These are phyloP conservation scores for Lasiosphaeris hirsuta DNA, from an alignment of 495 filamentous ascomycete genomes.

Conservation along the genomic window DNA sequence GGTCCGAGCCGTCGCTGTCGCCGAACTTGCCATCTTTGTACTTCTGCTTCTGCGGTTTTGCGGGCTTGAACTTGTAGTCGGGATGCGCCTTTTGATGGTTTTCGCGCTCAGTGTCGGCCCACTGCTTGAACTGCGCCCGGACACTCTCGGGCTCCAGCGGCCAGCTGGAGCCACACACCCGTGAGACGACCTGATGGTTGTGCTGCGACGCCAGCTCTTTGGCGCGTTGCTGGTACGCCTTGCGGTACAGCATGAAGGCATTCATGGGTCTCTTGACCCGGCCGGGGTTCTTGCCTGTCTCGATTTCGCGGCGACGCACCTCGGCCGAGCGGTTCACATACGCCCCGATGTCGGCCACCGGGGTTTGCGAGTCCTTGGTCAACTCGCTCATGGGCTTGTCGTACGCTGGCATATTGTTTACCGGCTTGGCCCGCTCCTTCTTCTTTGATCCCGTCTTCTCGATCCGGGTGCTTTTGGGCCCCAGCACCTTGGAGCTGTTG, in stretches of 20 bases:
- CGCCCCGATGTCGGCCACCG: conserved; percentile 73
- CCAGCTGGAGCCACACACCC: conserved; percentile 82
- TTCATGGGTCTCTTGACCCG: conserved; percentile 94
- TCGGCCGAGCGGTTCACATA: conserved; percentile 74
- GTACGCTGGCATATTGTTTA: conserved; percentile 51
- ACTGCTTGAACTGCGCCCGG: conserved; percentile 73
- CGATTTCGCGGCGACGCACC: conserved; percentile 62
- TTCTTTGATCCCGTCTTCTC: conserved; percentile 38
- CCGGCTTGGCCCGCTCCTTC: conserved; percentile 49
- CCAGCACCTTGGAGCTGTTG: conserved; percentile 17
- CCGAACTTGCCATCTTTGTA: conserved; percentile 35
- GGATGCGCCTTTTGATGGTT: conserved; percentile 88
- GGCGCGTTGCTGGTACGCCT: conserved; percentile 81
- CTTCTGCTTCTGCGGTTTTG: conserved; percentile 59
- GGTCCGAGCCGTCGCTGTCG: conserved; percentile 37
- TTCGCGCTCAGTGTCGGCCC: conserved; percentile 75
- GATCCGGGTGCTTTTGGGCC: conserved; percentile 25
- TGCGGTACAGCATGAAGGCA: conserved; percentile 97
- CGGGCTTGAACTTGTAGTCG: conserved; percentile 91
- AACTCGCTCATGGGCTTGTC: conserved; percentile 72
- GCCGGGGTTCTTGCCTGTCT: conserved; percentile 62
- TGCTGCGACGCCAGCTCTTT: conserved; percentile 81
- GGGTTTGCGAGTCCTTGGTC: conserved; percentile 59
- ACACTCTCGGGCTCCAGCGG: conserved; percentile 69
- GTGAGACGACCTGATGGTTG: conserved; percentile 93